Evolutionary conservation across 306 rosid genomes (phyloP).

Genomic region (Rosa chinensis): DNA sequence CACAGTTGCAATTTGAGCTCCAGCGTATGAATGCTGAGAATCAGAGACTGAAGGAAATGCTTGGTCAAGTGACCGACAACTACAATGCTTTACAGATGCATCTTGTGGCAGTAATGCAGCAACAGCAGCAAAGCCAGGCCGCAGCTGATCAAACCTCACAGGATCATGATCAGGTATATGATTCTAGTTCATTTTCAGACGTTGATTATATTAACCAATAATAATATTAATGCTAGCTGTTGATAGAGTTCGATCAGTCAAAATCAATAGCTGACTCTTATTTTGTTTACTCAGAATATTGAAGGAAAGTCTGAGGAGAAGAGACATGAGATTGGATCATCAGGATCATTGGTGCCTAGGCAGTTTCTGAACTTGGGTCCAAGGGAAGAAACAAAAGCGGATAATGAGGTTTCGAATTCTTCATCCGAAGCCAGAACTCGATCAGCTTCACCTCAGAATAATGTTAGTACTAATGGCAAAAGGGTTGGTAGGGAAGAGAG

Average conservation of each 20-base stretch:
- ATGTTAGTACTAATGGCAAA: slow-evolving; percentile 34
- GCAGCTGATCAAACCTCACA: slow-evolving; percentile 21
- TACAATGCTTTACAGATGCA: slow-evolving; percentile 81
- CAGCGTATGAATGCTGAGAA: slow-evolving; percentile 77
- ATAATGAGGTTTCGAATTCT: slow-evolving; percentile 52
- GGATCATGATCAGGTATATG: slow-evolving; percentile 17
- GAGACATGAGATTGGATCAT: slow-evolving; percentile 31
- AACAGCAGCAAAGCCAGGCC: slow-evolving; percentile 51
- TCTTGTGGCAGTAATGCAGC: slow-evolving; percentile 59
- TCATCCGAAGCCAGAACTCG: slow-evolving; percentile 78
- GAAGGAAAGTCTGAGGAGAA: slow-evolving; percentile 45
- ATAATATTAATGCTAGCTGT: not conserved
- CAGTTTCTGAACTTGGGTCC: slow-evolving; percentile 72
- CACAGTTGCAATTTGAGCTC: slow-evolving; percentile 67
- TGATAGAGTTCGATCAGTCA: not conserved
- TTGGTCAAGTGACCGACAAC: slow-evolving; percentile 64
- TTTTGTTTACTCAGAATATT: slow-evolving; percentile 34
- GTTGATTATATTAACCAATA: not conserved
- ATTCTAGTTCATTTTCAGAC: not conserved
- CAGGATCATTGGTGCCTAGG: slow-evolving; percentile 44
- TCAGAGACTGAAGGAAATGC: slow-evolving; percentile 75
- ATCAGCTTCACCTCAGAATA: slow-evolving; percentile 62
- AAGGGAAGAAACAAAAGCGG: slow-evolving; percentile 37
- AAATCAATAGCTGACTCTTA: not conserved
- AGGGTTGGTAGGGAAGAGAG: slow-evolving; percentile 63